phyloP scores from a whole-genome alignment of 306 rosid genomes.

The Pachyrhizus erosus region DNA sequence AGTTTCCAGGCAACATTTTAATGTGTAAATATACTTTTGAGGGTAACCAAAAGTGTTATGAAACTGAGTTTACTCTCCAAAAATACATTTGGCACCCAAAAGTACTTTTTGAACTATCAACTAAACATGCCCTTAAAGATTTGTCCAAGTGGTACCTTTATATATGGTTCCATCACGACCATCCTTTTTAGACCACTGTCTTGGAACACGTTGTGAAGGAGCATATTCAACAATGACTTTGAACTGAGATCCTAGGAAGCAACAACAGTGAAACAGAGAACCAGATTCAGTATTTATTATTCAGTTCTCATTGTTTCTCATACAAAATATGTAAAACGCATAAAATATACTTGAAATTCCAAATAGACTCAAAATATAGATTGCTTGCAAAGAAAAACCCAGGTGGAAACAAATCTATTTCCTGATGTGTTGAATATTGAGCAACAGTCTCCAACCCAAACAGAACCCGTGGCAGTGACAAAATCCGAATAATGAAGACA shows the following conservation, averaged over 20 bases:
- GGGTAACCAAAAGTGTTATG: too few species aligned
- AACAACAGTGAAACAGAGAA: constrained; percentile 21
- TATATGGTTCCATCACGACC: constrained; percentile 76
- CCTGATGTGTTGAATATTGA: background rate
- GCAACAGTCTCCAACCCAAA: background rate
- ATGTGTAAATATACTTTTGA: too few species aligned
- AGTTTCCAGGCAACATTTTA: too few species aligned
- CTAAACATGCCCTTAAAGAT: too few species aligned
- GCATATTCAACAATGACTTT: constrained; percentile 76
- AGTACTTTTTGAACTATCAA: too few species aligned
- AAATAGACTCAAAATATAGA: constrained; percentile 21
- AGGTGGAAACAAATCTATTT: background rate
- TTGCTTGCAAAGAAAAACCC: background rate
- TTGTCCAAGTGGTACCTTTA: constrained; percentile 52
- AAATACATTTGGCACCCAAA: too few species aligned
- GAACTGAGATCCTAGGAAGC: constrained; percentile 64
- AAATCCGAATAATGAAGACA: background rate
- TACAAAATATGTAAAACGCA: constrained; percentile 12
- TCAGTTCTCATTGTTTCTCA: background rate
- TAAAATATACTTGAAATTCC: background rate
- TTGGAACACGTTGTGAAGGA: constrained; percentile 83
- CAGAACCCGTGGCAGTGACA: background rate
- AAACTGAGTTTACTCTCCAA: too few species aligned
- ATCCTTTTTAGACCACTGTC: constrained; percentile 64
- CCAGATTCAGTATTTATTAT: constrained; percentile 4